Percentiles rank a stretch among this genome's conserved stretches.
These are phyloP conservation scores for Murraya paniculata DNA, from an alignment of 345 rosid species.

Conservation along the genomic window DNA sequence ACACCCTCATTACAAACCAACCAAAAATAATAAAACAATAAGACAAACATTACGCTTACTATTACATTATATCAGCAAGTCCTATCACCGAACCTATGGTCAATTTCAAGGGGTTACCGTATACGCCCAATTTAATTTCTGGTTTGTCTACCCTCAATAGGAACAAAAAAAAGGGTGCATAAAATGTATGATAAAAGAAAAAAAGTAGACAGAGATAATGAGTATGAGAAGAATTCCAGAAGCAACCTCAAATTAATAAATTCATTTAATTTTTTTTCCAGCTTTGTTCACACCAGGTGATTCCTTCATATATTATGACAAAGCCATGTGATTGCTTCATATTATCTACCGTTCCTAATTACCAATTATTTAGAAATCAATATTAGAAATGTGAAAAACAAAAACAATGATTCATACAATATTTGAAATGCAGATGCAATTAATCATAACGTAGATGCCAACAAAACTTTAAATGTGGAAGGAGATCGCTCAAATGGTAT, in stretches of 20 bases:
- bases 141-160: constrained; percentile 3
- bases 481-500: constrained; percentile 29
- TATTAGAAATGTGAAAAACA: constrained; percentile 1
- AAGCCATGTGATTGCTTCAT: constrained; percentile 38
- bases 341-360: constrained; percentile 57
- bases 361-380: constrained; percentile 15
- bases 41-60: no score
- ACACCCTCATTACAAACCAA: no score
- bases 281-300: constrained; percentile 31
- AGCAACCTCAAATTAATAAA: constrained; percentile 24
- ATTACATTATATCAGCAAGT: no score
- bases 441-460: constrained; percentile 55
- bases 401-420: background rate
- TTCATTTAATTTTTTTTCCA: background rate
- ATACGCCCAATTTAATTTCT: no score
- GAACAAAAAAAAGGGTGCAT: background rate
- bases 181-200: background rate
- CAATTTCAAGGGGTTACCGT: no score
- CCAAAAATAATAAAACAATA: no score
- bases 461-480: constrained; percentile 60
- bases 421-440: constrained; percentile 43
- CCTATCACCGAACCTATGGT: no score
- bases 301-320: constrained; percentile 22
- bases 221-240: constrained; percentile 14
- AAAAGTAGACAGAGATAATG: constrained; percentile 7